Conservation (phyloP, 2,329 filamentous ascomycete genomes). For the Diaporthe longicolla region DNA sequence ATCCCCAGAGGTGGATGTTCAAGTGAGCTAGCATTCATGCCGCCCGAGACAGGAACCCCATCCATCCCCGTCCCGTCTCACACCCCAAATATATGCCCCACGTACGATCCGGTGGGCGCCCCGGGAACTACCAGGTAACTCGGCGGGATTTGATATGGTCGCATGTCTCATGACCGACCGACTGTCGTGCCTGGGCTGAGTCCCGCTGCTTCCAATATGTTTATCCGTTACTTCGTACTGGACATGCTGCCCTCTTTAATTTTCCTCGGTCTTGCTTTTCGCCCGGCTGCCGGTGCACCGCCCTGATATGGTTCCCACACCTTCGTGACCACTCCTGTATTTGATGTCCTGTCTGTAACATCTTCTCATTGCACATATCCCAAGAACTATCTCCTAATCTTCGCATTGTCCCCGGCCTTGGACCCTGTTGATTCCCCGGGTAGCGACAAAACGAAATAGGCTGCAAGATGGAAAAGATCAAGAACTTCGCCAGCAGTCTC, state of each 20-base stretch:
- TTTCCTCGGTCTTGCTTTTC: conserved; percentile 4
- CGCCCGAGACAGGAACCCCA: neutral
- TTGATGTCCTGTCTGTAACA: neutral
- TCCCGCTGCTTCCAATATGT: conserved; percentile 13
- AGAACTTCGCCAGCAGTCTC: conserved; percentile 20
- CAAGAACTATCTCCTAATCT: neutral
- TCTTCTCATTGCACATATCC: neutral
- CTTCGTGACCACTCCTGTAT: neutral
- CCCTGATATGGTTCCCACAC: conserved; percentile 20
- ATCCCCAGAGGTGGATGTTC: neutral
- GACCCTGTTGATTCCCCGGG: neutral
- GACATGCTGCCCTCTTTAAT: neutral
- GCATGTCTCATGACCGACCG: neutral
- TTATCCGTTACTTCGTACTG: neutral
- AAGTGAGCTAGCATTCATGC: neutral
- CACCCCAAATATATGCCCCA: conserved; percentile 10
- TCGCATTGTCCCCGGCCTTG: neutral
- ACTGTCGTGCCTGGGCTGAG: neutral
- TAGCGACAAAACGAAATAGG: neutral
- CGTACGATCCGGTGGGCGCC: conserved; percentile 27
- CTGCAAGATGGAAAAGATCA: conserved; percentile 16
- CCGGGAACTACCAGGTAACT: conserved; percentile 17
- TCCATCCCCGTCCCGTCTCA: neutral
- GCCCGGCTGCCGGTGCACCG: conserved; percentile 11
- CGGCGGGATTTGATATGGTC: conserved; percentile 1